Evolutionary conservation across 164 flowering plant genomes (phyloP).

Genomic region (Piper longum): DNA sequence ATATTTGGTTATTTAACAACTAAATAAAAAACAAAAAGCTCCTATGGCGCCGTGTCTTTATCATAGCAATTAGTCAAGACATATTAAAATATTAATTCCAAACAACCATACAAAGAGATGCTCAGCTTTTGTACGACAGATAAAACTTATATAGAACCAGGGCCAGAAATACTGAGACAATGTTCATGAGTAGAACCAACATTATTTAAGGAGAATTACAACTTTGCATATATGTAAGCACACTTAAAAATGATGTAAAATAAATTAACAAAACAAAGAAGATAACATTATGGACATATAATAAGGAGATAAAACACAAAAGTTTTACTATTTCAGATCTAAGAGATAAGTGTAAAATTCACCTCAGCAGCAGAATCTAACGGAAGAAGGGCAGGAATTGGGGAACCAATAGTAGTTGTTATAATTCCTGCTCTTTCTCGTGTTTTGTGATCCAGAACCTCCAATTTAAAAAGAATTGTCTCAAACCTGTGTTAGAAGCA

Average conservation of each 20-base stretch:
- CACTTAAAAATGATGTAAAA: no score
- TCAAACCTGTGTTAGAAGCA: slow-evolving; percentile 43
- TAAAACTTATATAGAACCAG: no score
- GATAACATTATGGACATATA: background rate
- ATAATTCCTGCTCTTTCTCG: slow-evolving; percentile 95
- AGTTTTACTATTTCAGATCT: background rate
- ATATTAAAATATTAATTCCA: no score
- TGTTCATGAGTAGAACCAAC: no score
- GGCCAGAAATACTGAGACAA: no score
- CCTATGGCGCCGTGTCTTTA: background rate
- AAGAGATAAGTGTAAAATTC: background rate
- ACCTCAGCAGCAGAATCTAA: slow-evolving; percentile 8
- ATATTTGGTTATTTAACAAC: no score
- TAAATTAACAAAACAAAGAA: no score
- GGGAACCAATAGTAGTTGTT: slow-evolving; percentile 73
- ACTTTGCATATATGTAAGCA: no score
- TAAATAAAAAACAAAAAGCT: background rate
- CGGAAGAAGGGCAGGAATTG: slow-evolving; percentile 56
- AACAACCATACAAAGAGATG: no score
- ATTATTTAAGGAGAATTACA: no score
- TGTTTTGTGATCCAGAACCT: slow-evolving; percentile 86
- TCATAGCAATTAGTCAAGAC: no score
- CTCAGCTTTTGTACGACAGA: no score
- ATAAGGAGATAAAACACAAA: background rate
- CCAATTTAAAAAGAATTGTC: slow-evolving; percentile 59